A percentile compares a stretch with the other conserved stretches of the same genome.
Evolutionary conservation across 2,329 filamentous ascomycete genomes (phyloP).

Genomic region (Trichoderma sp.): DNA sequence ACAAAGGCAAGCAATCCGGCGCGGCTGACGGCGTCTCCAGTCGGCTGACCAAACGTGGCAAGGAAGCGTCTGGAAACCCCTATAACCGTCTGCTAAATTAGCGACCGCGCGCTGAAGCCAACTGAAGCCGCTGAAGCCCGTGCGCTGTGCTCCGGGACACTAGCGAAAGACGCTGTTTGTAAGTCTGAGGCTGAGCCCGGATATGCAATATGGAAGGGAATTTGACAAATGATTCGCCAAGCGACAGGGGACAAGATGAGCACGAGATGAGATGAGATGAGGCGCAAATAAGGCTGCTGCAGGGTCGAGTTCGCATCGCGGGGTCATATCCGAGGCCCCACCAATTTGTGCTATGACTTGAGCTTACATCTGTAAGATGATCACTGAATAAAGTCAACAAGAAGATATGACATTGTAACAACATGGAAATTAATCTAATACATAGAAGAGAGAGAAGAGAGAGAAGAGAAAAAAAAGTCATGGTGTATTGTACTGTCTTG

Average conservation of each 20-base stretch:
- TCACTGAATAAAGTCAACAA: neutral
- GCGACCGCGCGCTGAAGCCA: neutral
- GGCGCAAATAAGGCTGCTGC: conserved; percentile 10
- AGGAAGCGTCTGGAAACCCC: conserved; percentile 40
- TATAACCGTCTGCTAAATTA: conserved; percentile 6
- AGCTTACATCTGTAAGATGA: neutral
- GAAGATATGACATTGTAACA: neutral
- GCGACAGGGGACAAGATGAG: neutral
- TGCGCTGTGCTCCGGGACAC: neutral
- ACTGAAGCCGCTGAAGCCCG: neutral
- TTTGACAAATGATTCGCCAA: neutral
- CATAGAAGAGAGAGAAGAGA: too few relatives aligned
- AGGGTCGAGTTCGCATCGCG: conserved; percentile 12
- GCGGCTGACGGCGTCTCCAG: conserved; percentile 5
- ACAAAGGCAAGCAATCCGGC: neutral
- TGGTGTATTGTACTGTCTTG: neutral
- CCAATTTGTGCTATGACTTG: neutral
- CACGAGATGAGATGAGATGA: neutral
- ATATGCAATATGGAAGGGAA: neutral
- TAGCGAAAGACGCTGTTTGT: neutral
- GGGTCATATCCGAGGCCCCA: neutral
- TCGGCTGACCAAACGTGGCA: conserved; percentile 22
- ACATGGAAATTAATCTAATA: too few relatives aligned
- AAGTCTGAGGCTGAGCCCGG: neutral
- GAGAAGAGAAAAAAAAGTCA: neutral